phyloP scores from a whole-genome alignment of 768 basidiomycete genomes.

The Pisolithus tinctorius region DNA sequence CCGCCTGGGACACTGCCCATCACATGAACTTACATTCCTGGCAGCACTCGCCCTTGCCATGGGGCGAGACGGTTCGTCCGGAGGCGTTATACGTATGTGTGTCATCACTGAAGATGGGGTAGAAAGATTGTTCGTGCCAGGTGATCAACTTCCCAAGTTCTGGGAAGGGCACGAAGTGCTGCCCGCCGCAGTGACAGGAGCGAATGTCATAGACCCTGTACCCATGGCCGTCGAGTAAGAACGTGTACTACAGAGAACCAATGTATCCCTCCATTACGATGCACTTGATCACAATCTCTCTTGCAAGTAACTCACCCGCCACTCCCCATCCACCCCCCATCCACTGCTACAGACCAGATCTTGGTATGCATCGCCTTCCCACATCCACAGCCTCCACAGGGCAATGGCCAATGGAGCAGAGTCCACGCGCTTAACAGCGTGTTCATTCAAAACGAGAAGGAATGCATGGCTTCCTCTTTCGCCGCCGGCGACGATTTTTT shows the following conservation, averaged over 20 bases:
- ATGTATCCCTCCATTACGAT: neutral
- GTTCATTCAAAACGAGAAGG: slow-evolving; percentile 47
- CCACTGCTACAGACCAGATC: slow-evolving; percentile 3
- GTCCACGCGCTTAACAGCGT: slow-evolving; percentile 49
- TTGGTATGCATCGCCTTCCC: slow-evolving; percentile 44
- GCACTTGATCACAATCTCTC: slow-evolving; percentile 1
- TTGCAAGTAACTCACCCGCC: slow-evolving; percentile 15
- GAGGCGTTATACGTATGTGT: slow-evolving; percentile 95
- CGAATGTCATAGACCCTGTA: slow-evolving; percentile 19
- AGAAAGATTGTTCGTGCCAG: slow-evolving; percentile 88
- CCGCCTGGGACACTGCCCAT: neutral
- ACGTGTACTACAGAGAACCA: slow-evolving; percentile 8
- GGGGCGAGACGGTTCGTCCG: slow-evolving; percentile 96
- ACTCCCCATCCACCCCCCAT: slow-evolving; percentile 34
- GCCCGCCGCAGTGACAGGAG: slow-evolving; percentile 22
- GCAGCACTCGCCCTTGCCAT: slow-evolving; percentile 90
- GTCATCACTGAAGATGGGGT: slow-evolving; percentile 92
- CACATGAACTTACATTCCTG: slow-evolving; percentile 2
- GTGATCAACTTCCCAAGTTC: slow-evolving; percentile 81
- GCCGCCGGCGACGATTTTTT: slow-evolving; percentile 16
- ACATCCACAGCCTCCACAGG: slow-evolving; percentile 75
- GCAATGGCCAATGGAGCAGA: slow-evolving; percentile 60
- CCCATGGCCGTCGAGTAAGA: slow-evolving; percentile 42
- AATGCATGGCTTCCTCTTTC: slow-evolving; percentile 64
- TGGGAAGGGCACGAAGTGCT: slow-evolving; percentile 83